Percentiles rank a stretch among this genome's conserved stretches.
These are phyloP conservation scores for Desmodesmus armatus DNA, from an alignment of 139 green algal species.

Conservation along the genomic window DNA sequence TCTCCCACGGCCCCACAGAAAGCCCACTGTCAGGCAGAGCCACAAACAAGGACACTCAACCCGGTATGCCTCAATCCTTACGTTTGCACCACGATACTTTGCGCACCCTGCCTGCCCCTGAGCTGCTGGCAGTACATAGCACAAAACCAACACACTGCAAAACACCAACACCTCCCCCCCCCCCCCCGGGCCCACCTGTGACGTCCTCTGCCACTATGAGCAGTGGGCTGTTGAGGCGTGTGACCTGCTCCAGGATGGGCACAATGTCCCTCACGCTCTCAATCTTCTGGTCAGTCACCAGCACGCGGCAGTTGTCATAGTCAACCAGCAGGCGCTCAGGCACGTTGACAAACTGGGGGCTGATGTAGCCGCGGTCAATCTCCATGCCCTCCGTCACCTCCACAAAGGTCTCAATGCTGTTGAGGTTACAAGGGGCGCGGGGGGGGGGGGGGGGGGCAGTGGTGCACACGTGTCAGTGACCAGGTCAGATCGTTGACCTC, in stretches of 20 bases:
- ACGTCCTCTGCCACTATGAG: slow-evolving; percentile 99
- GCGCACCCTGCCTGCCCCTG: too few species aligned
- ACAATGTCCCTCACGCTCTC: slow-evolving; percentile 78
- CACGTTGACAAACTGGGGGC: slow-evolving; percentile 97
- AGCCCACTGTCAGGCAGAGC: too few species aligned
- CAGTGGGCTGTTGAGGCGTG: slow-evolving; percentile 83
- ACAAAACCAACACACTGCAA: too few species aligned
- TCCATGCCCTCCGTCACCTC: slow-evolving; percentile 92
- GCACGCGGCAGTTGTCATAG: slow-evolving; percentile 92
- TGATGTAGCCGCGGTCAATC: slow-evolving; percentile 98
- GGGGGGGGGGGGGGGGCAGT: not conserved
- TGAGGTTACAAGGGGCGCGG: too few species aligned
- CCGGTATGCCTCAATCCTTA: too few species aligned
- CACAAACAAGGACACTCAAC: too few species aligned
- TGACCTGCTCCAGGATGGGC: slow-evolving; percentile 88
- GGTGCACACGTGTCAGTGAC: not conserved
- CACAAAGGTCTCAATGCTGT: slow-evolving; percentile 68
- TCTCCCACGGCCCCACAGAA: too few species aligned
- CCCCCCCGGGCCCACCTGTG: slow-evolving; percentile 49
- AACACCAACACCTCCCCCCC: too few species aligned
- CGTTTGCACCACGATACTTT: too few species aligned
- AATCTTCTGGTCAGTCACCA: slow-evolving; percentile 98
- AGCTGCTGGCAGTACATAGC: too few species aligned
- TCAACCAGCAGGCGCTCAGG: slow-evolving; percentile 91
- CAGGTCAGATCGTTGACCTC: slow-evolving; percentile 92